Evolutionary conservation across 495 filamentous ascomycete species (phyloP), one percentile per base, ranked within the genome.

Genomic region (Thozetella sp.): DNA sequence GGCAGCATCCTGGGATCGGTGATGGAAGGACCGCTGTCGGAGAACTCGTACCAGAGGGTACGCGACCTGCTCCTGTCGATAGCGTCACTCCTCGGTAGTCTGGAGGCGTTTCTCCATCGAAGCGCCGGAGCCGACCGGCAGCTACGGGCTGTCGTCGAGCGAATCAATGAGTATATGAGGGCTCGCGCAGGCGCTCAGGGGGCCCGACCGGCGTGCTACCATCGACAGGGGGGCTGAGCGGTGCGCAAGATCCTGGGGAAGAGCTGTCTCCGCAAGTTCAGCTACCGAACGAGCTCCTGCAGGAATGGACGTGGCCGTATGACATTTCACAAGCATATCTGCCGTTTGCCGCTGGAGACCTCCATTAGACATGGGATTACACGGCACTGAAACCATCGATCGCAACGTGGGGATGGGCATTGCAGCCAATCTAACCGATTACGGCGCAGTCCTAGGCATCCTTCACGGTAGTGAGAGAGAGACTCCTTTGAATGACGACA

Each of bases 111-210:
- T 78, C 60, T 63, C 13, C 70, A 76, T 30, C 73, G 69, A 2
- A 70, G 72, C 51, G 67, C 73, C 2, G 76, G 78, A 50, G 74
- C 75, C 22, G 72, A 73, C 25, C 61, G 69, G 55, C 72, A 73
- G 24, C 71, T 83, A 0, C 73, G 78, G 11, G 60, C 62, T 25
- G 77, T 81, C 22, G 73, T 83, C 3, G 68, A 75, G 6, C 71
- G 72, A 34, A 80, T 83, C 27, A 80, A 83, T 62, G 72, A 75
- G 25, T 82, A 79, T 61, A 80, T 83, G 73, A 67, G 66, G 22
- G 69, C 68, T 25, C 74, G 73, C 46, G 63, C 69, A 19, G 37
- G 22, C 30, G 23, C 17, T 53, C 23, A 48, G 58, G 27, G 55
- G 22, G 51, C 19, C 40, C 51, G 25, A 54, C 17, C 55, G 12